Evolutionary conservation across 495 filamentous ascomycete genomes (phyloP).

Genomic region (Antarctomyces pellizariae): DNA sequence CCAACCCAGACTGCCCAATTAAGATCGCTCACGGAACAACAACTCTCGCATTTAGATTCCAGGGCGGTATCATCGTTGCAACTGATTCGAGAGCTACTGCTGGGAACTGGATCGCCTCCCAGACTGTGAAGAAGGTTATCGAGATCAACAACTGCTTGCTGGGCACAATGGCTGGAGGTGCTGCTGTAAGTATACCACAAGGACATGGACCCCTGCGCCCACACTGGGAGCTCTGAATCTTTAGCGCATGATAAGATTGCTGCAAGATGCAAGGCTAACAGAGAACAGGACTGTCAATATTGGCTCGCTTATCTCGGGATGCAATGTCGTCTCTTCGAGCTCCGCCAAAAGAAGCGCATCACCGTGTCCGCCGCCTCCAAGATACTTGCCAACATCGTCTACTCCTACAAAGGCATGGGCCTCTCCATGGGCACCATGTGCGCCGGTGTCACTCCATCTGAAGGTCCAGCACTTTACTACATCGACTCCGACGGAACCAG

Average conservation of each 20-base stretch:
- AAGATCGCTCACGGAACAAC: slow-evolving; percentile 98
- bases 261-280: too few species aligned
- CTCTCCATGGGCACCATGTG: slow-evolving; percentile 98
- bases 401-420: slow-evolving; percentile 94
- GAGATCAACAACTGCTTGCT: slow-evolving; percentile 77
- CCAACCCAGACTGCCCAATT: slow-evolving; percentile 90
- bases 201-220: too few species aligned
- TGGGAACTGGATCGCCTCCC: slow-evolving; percentile 95
- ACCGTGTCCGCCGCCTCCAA: slow-evolving; percentile 91
- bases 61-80: slow-evolving; percentile 93
- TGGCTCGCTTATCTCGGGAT: slow-evolving; percentile 97
- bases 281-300: slow-evolving; percentile 77
- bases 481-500: slow-evolving; percentile 95
- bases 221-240: too few species aligned
- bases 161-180: slow-evolving; percentile 96
- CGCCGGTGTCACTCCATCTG: slow-evolving; percentile 84
- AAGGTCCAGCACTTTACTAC: slow-evolving; percentile 96
- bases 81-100: slow-evolving; percentile 93
- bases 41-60: slow-evolving; percentile 92
- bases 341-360: slow-evolving; percentile 96
- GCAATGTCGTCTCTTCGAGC: slow-evolving; percentile 97
- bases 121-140: slow-evolving; percentile 99
- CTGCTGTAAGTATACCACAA: slow-evolving; percentile 47
- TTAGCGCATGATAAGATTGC: too few species aligned
- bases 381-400: slow-evolving; percentile 94